Evolutionary conservation across 805 yeast genomes (phyloP).

Genomic region (Kregervanrija fluxuum): DNA sequence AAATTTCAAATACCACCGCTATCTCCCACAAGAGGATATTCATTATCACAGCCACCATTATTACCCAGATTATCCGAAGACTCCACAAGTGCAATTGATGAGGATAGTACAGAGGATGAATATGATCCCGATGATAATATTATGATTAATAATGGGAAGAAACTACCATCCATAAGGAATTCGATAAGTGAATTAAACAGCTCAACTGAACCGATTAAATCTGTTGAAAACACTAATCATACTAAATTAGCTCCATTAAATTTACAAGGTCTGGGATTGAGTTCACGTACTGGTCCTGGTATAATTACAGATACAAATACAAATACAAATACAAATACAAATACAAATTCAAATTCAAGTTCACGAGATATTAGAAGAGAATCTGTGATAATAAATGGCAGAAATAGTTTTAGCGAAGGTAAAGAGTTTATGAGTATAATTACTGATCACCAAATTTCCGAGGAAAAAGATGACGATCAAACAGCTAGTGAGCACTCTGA

Average conservation of each 20-base stretch:
- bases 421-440: neutral
- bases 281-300: too few relatives aligned
- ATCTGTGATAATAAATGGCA: neutral
- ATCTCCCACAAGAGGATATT: too few relatives aligned
- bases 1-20: too few relatives aligned
- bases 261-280: too few relatives aligned
- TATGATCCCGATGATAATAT: neutral
- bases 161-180: neutral
- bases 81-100: too few relatives aligned
- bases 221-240: conserved; percentile 1
- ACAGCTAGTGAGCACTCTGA: conserved; percentile 21
- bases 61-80: conserved; percentile 4
- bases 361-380: neutral
- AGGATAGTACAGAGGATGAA: too few relatives aligned
- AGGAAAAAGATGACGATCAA: conserved; percentile 22
- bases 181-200: neutral
- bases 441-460: conserved; percentile 6
- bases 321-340: neutral
- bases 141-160: neutral
- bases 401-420: conserved; percentile 2
- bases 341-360: neutral
- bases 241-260: neutral
- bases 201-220: neutral
- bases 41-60: neutral
- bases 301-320: neutral